Conservation (phyloP, 768 basidiomycete species). For the Russula foetens region DNA sequence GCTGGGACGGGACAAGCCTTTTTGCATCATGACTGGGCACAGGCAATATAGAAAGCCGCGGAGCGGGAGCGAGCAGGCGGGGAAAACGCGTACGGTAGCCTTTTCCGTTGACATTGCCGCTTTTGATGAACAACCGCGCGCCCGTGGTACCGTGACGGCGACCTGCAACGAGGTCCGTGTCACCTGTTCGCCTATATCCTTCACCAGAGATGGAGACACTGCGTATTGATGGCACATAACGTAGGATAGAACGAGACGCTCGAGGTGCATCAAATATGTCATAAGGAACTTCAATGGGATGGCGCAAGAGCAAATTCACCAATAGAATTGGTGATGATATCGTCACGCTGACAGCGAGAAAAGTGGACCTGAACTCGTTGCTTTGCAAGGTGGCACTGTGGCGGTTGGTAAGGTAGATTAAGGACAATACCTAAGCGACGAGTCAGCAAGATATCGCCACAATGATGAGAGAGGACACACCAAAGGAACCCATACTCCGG, state of each 20-base stretch:
- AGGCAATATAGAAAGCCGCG: slow-evolving; percentile 63
- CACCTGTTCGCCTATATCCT: slow-evolving; percentile 57
- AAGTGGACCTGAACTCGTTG: slow-evolving; percentile 35
- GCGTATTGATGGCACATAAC: slow-evolving; percentile 37
- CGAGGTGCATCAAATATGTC: slow-evolving; percentile 50
- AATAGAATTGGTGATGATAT: slow-evolving; percentile 61
- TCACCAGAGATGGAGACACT: slow-evolving; percentile 41
- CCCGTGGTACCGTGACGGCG: slow-evolving; percentile 41
- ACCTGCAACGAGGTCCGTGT: slow-evolving; percentile 56
- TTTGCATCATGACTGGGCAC: slow-evolving; percentile 32
- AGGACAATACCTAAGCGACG: slow-evolving; percentile 41
- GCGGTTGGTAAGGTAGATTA: slow-evolving; percentile 50
- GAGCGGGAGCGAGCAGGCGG: slow-evolving; percentile 52
- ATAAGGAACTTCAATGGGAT: slow-evolving; percentile 58
- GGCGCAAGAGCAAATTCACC: slow-evolving; percentile 49
- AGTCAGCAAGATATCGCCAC: neutral
- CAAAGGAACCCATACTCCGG: slow-evolving; percentile 60
- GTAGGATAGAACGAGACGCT: slow-evolving; percentile 35
- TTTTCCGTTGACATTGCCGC: slow-evolving; percentile 63
- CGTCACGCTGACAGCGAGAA: slow-evolving; percentile 57
- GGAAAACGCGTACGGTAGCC: slow-evolving; percentile 52
- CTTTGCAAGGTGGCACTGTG: slow-evolving; percentile 33
- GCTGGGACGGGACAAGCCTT: neutral
- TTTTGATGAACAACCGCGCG: too few species aligned
- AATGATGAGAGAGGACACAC: slow-evolving; percentile 33